These are phyloP conservation scores for Eucalyptus cladocalyx DNA, from an alignment of 345 rosid species.

Conservation along the genomic window DNA sequence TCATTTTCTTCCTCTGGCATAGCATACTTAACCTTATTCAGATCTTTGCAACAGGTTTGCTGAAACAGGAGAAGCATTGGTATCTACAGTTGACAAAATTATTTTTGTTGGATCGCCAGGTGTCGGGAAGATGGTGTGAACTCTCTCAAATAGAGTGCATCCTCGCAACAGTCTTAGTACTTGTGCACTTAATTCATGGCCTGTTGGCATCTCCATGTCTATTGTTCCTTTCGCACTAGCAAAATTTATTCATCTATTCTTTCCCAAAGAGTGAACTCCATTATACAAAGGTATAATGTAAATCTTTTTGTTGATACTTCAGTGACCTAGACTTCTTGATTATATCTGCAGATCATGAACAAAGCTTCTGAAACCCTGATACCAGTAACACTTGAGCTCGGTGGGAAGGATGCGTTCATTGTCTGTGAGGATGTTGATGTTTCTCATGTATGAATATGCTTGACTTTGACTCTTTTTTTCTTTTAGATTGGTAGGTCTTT, in stretches of 20 bases:
- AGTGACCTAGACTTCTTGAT: not conserved
- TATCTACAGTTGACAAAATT: constrained; percentile 84
- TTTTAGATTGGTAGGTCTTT: not conserved
- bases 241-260: not conserved
- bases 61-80: constrained; percentile 96
- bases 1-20: not conserved
- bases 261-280: not conserved
- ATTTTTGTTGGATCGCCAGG: constrained; percentile 97
- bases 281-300: not conserved
- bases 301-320: not conserved
- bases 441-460: constrained; percentile 41
- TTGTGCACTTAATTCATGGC: not conserved
- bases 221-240: not conserved
- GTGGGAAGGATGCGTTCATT: constrained; percentile 94
- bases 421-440: constrained; percentile 88
- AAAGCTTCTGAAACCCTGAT: constrained; percentile 68
- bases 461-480: not conserved
- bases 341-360: constrained; percentile 77
- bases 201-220: not conserved
- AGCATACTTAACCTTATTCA: not conserved
- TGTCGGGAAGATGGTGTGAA: constrained; percentile 87
- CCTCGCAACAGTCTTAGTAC: not conserved
- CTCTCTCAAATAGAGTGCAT: not conserved
- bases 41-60: constrained; percentile 43
- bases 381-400: constrained; percentile 97